Evolutionary conservation across 495 filamentous ascomycete genomes (phyloP).

Genomic region (Annulohypoxylon maeteangense): DNA sequence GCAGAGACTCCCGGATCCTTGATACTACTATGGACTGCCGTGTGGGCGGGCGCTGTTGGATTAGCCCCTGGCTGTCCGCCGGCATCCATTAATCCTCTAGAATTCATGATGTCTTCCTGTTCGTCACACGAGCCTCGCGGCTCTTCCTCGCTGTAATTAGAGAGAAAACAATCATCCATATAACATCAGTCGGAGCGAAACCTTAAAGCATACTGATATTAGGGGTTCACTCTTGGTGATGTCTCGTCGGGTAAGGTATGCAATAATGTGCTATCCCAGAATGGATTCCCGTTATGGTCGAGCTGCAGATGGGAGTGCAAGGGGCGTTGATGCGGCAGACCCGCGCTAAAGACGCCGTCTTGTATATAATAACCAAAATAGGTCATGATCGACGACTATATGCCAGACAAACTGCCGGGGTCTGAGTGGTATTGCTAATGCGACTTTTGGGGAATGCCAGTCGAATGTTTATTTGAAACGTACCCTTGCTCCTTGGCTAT

Average conservation of each 20-base stretch:
- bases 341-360: constrained; percentile 43
- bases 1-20: constrained; percentile 37
- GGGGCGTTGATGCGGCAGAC: constrained; percentile 34
- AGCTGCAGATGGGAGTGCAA: constrained; percentile 38
- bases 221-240: constrained; percentile 19
- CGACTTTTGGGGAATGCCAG: constrained; percentile 43
- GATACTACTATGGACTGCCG: constrained; percentile 39
- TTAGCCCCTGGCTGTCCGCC: constrained; percentile 16
- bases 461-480: constrained; percentile 48
- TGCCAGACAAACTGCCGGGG: constrained; percentile 32
- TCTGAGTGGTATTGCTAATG: constrained; percentile 42
- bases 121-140: constrained; percentile 41
- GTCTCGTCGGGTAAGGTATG: constrained; percentile 29
- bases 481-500: constrained; percentile 45
- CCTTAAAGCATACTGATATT: constrained; percentile 12
- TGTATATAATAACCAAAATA: constrained; percentile 26
- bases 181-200: constrained; percentile 17
- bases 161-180: constrained; percentile 30
- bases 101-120: constrained; percentile 3
- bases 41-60: constrained; percentile 27
- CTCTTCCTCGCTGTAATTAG: constrained; percentile 57
- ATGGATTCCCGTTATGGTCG: constrained; percentile 8
- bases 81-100: constrained; percentile 12
- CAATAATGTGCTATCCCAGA: constrained; percentile 10
- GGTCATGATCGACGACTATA: constrained; percentile 40